A percentile compares a stretch with the other conserved stretches of the same genome.
phyloP scores from a whole-genome alignment of 257 asterid genomes.

The Solanum piurae region DNA sequence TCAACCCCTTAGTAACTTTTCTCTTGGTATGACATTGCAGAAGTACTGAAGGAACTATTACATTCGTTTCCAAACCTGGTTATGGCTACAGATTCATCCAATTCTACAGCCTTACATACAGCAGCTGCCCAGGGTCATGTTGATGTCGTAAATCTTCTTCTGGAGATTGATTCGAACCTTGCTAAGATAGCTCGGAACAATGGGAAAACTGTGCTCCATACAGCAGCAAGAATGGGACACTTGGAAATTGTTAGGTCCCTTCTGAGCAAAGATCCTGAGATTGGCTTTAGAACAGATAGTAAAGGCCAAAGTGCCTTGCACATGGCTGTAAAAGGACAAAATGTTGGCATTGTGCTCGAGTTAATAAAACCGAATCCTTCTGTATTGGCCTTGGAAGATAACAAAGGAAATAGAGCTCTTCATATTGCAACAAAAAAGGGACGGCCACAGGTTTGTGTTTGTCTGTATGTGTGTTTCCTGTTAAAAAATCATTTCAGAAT shows the following conservation, averaged over 20 bases:
- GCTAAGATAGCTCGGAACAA: constrained; percentile 90
- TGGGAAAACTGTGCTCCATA: constrained; percentile 86
- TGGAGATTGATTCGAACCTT: constrained; percentile 62
- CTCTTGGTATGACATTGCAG: constrained; percentile 31
- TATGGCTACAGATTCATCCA: constrained; percentile 78
- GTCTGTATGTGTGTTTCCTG: neutral
- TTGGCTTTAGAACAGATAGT: constrained; percentile 68
- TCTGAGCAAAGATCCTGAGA: constrained; percentile 50
- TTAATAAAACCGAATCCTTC: constrained; percentile 74
- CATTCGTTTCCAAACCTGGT: constrained; percentile 57
- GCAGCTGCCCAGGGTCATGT: constrained; percentile 93
- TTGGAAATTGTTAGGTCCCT: constrained; percentile 82
- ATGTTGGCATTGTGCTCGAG: constrained; percentile 65
- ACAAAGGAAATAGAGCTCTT: constrained; percentile 78
- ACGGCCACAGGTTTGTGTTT: constrained; percentile 62
- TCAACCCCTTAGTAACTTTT: neutral
- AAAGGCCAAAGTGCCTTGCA: constrained; percentile 93
- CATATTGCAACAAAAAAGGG: constrained; percentile 87
- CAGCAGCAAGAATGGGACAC: constrained; percentile 95
- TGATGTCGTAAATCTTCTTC: constrained; percentile 63
- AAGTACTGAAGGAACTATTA: constrained; percentile 65
- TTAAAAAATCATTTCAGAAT: neutral
- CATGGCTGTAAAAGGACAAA: constrained; percentile 96
- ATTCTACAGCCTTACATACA: constrained; percentile 88
- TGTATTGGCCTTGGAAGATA: constrained; percentile 61